Evolutionary conservation across 768 basidiomycete genomes (phyloP).

Genomic region (Ramaria rubella): DNA sequence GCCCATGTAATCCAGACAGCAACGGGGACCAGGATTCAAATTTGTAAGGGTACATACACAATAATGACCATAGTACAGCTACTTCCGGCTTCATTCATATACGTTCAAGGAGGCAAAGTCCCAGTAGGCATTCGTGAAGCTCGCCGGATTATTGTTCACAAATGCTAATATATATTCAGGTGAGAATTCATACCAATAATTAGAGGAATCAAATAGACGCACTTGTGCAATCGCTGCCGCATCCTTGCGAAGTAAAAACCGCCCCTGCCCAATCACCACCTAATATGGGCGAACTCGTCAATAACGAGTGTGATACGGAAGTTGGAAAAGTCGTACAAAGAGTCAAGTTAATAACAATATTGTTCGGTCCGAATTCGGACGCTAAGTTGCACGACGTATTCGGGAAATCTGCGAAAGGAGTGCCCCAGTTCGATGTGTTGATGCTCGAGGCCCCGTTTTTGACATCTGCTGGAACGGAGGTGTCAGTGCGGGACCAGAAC

Average conservation of each 20-base stretch:
- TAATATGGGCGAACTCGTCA: background rate
- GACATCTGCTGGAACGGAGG: conserved; percentile 42
- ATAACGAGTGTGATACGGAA: background rate
- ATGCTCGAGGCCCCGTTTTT: conserved; percentile 33
- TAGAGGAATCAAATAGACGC: background rate
- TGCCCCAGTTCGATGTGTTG: conserved; percentile 52
- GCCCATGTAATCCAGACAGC: no score
- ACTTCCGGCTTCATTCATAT: conserved; percentile 12
- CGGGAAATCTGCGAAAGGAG: conserved; percentile 56
- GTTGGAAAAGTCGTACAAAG: background rate
- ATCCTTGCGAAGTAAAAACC: background rate
- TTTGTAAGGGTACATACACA: no score
- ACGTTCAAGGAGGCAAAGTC: conserved; percentile 16
- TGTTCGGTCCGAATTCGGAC: conserved; percentile 47
- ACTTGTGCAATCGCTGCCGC: background rate
- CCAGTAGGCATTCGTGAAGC: conserved; percentile 19
- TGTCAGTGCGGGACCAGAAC: conserved; percentile 56
- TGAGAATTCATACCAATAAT: background rate
- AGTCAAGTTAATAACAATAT: conserved; percentile 32
- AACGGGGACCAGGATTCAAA: no score
- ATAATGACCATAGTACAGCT: no score
- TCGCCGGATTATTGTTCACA: conserved; percentile 19
- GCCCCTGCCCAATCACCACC: background rate
- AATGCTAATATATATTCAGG: conserved; percentile 7
- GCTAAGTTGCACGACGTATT: conserved; percentile 48